Conservation (phyloP, 2,329 filamentous ascomycete genomes). For the Thermothelomyces thermophilus region DNA sequence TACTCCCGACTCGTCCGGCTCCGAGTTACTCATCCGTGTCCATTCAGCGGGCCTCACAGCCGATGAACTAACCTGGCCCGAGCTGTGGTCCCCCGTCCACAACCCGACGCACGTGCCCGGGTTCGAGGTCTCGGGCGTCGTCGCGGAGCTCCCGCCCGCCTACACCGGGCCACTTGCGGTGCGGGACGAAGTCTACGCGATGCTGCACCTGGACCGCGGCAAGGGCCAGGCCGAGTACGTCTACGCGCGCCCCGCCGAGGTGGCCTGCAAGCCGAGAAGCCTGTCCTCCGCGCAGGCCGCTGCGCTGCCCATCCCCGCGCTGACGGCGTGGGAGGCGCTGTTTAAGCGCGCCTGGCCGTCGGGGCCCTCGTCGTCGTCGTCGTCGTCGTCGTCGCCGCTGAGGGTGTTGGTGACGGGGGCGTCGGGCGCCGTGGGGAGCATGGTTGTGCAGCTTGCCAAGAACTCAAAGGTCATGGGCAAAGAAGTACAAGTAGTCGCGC, state of each 20-base stretch:
- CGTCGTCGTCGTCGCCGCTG: not conserved
- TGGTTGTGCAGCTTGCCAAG: conserved; percentile 29
- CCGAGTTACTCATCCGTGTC: conserved; percentile 28
- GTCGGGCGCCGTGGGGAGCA: conserved; percentile 27
- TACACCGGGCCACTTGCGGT: conserved; percentile 20
- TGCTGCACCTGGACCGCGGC: conserved; percentile 23
- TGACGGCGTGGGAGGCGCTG: conserved; percentile 30
- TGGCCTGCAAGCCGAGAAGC: conserved; percentile 21
- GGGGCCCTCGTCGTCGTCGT: not conserved
- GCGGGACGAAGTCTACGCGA: conserved; percentile 25
- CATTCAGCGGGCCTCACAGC: conserved; percentile 31
- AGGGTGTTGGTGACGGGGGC: conserved; percentile 29
- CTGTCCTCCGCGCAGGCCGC: conserved; percentile 26
- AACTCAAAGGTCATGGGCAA: conserved; percentile 9
- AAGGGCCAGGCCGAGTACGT: conserved; percentile 29
- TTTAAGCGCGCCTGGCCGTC: conserved; percentile 17
- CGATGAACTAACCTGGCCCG: conserved; percentile 32
- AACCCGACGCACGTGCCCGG: conserved; percentile 29
- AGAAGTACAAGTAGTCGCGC: conserved; percentile 28
- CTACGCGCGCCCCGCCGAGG: conserved; percentile 17
- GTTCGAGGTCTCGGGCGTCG: conserved; percentile 31
- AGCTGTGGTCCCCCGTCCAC: conserved; percentile 24
- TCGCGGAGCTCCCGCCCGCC: conserved; percentile 25
- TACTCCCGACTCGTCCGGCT: conserved; percentile 16
- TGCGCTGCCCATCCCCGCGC: conserved; percentile 29